Conservation (phyloP, 2,329 filamentous ascomycete genomes). For the Penicillium brasilianum region DNA sequence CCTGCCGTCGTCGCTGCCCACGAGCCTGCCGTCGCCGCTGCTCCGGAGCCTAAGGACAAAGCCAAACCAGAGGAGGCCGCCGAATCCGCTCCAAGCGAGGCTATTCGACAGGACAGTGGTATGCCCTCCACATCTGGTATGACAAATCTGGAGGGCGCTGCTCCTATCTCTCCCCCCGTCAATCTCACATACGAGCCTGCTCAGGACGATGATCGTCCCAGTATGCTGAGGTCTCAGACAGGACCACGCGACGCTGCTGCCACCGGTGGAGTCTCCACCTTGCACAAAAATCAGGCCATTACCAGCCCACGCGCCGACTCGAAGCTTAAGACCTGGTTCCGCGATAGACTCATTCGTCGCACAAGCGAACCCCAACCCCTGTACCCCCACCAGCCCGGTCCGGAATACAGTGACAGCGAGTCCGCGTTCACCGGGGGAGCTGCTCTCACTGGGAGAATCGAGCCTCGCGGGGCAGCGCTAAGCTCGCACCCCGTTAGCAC, state of each 20-base stretch:
- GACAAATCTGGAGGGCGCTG: background rate
- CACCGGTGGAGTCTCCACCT: slow-evolving; percentile 7
- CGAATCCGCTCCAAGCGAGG: background rate
- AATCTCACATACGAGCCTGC: slow-evolving; percentile 13
- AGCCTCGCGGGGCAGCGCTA: slow-evolving; percentile 33
- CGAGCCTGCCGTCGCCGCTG: background rate
- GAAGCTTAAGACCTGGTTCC: slow-evolving; percentile 44
- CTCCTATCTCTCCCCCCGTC: slow-evolving; percentile 11
- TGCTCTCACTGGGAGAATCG: slow-evolving; percentile 24
- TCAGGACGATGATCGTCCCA: slow-evolving; percentile 2
- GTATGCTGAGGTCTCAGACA: slow-evolving; percentile 4
- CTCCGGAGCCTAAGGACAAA: slow-evolving; percentile 6
- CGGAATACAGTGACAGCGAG: slow-evolving; percentile 25
- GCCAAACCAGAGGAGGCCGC: background rate
- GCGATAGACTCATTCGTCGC: slow-evolving; percentile 36
- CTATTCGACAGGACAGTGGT: background rate
- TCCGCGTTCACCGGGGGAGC: slow-evolving; percentile 31
- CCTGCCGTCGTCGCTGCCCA: slow-evolving; percentile 3
- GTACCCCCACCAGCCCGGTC: slow-evolving; percentile 32
- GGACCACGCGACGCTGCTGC: slow-evolving; percentile 22
- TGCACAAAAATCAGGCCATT: slow-evolving; percentile 25
- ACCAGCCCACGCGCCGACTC: slow-evolving; percentile 38
- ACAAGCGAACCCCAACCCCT: slow-evolving; percentile 32
- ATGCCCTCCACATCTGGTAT: slow-evolving; percentile 15
- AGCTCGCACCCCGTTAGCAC: slow-evolving; percentile 39